Base-by-base conservation (phyloP, 495 filamentous ascomycete species). In the Darksidea phi region DNA sequence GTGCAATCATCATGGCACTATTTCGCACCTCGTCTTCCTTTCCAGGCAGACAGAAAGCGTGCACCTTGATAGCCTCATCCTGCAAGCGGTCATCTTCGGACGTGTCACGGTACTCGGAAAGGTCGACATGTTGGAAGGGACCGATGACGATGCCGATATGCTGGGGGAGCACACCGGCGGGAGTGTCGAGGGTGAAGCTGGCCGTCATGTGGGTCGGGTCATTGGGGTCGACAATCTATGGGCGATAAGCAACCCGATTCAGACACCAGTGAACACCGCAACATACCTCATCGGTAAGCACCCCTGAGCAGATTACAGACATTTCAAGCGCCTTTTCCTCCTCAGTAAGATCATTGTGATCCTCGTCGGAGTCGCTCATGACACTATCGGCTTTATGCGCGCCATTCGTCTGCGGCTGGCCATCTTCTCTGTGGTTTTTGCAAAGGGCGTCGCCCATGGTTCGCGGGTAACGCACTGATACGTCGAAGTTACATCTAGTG, bases 91-190 rank as follows among this genome's bases (percentile, higher is more conserved):
- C 91, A 65, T 97, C 95, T 52, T 94, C 89, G 54, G 93, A 89
- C 58, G 88, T 88, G 52, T 91, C 90, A 17, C 95, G 86, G 68
- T 89, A 95, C 65, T 94, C 88, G 7, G 89, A 86, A 8, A 99
- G 76, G 68, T 97, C 90, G 48, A 96, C 83, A 67, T 91, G 86
- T 70, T 97, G 91, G 70, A 99, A 99, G 13, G 95, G 94, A 0
- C 95, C 94, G 25, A 97, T 82, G 11, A 88, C 88, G 71, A 99
- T 93, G 1, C 90, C 90, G 66, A 99, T 84, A 69, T 97, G 91
- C 53, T 90, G 87, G 4, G 92, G 84, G 3, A 91, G 84, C 1
- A 94, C 81, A 6, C 41, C 41, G 18, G 41, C 15, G 24, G 88
- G 81, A 36, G 83, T 83, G 36, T 80, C 75, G 56, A 84, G 84